Evolutionary conservation across 257 asterid species (phyloP).

Genomic region (Avicennia marina): DNA sequence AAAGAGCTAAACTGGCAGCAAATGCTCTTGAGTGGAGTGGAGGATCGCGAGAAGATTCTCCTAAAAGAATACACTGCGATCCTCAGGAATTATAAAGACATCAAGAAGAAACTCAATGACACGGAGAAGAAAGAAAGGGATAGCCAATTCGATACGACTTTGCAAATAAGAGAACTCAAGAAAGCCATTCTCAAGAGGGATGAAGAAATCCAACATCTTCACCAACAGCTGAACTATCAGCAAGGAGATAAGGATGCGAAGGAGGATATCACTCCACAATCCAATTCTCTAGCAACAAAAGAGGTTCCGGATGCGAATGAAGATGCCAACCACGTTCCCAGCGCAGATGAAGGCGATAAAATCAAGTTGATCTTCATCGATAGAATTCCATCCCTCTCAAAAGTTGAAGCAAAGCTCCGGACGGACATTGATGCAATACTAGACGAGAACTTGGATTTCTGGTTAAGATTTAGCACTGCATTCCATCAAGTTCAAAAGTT

Average conservation of each 20-base stretch:
- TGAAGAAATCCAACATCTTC: constrained; percentile 29
- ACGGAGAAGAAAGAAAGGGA: constrained; percentile 41
- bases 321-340: constrained; percentile 3
- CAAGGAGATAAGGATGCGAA: constrained; percentile 14
- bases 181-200: constrained; percentile 29
- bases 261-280: no score
- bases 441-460: constrained; percentile 54
- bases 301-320: no score
- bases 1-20: constrained; percentile 50
- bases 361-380: constrained; percentile 22
- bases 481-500: constrained; percentile 54
- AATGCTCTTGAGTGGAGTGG: constrained; percentile 48
- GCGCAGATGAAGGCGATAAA: constrained; percentile 15
- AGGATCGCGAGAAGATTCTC: constrained; percentile 48
- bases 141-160: constrained; percentile 26
- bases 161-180: constrained; percentile 35
- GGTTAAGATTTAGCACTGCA: constrained; percentile 59
- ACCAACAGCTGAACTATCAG: constrained; percentile 12
- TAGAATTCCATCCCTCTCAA: constrained; percentile 22
- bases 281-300: no score
- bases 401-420: constrained; percentile 45
- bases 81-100: constrained; percentile 42
- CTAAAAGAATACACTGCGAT: constrained; percentile 43
- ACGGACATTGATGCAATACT: constrained; percentile 40
- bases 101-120: constrained; percentile 33